These are phyloP conservation scores for Symbiodinium natans DNA, from an alignment of 73 alveolate genomes.

Conservation along the genomic window DNA sequence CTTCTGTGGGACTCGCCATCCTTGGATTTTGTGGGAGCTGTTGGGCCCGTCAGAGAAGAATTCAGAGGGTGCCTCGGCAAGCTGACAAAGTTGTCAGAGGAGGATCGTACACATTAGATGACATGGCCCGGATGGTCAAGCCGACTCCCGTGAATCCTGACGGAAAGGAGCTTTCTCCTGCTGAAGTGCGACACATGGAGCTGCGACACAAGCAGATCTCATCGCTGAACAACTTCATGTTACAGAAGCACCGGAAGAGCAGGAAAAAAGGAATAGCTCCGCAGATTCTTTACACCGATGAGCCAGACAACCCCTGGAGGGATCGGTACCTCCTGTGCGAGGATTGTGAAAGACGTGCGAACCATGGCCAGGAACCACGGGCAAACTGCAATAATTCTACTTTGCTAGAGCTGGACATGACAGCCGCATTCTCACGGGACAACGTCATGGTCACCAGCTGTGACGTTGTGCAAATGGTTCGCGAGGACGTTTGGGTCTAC, in stretches of 20 bases:
- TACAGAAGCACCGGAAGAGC: constrained; percentile 17
- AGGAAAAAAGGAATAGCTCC: constrained; percentile 37
- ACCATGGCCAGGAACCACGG: constrained; percentile 21
- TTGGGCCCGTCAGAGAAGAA: not conserved
- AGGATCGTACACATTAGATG: not conserved
- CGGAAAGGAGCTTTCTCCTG: constrained; percentile 10
- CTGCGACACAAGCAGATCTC: constrained; percentile 44
- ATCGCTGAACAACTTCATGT: constrained; percentile 39
- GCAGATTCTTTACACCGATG: constrained; percentile 26
- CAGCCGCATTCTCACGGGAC: constrained; percentile 67
- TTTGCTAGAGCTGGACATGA: constrained; percentile 71
- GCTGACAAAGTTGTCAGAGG: not conserved
- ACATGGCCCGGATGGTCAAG: not conserved
- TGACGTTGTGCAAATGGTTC: constrained; percentile 65
- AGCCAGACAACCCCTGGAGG: constrained; percentile 84
- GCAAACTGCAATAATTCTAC: constrained; percentile 45
- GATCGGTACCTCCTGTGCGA: constrained; percentile 55
- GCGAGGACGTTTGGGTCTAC: constrained; percentile 53
- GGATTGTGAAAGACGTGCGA: constrained; percentile 53
- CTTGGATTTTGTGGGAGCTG: not conserved
- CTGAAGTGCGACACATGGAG: constrained; percentile 45
- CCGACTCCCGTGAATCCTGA: constrained; percentile 7
- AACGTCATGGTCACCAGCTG: constrained; percentile 80
- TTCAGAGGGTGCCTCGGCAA: not conserved
- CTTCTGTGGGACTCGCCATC: not conserved